Percentiles rank a stretch among this genome's conserved stretches.
phyloP scores from a whole-genome alignment of 108 stramenopile genomes.

The Cyclotella cryptica region DNA sequence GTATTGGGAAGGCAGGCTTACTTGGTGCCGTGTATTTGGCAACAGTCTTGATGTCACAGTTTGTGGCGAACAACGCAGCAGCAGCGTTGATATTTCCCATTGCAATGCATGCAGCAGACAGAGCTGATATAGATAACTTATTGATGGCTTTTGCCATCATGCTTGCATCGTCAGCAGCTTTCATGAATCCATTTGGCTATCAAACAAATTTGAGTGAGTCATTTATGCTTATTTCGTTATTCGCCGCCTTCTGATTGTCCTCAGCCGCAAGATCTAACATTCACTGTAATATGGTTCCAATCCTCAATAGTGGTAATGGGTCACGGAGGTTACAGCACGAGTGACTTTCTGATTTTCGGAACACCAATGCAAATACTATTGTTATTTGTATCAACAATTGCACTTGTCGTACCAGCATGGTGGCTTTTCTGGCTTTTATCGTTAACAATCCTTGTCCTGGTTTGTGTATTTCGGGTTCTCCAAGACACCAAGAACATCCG shows the following conservation, averaged over 20 bases:
- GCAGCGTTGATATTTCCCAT: constrained; percentile 88
- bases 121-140: constrained; percentile 52
- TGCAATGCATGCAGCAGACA: constrained; percentile 81
- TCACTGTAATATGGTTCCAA: neutral
- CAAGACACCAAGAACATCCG: neutral
- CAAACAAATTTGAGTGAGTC: constrained; percentile 60
- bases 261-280: neutral
- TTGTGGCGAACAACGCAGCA: constrained; percentile 91
- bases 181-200: constrained; percentile 77
- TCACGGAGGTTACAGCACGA: constrained; percentile 77
- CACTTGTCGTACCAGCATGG: constrained; percentile 48
- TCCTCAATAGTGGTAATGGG: constrained; percentile 60
- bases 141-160: constrained; percentile 71
- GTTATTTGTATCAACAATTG: constrained; percentile 54
- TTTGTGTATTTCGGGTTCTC: neutral
- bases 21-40: constrained; percentile 86
- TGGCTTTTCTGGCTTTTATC: constrained; percentile 54
- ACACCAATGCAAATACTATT: constrained; percentile 79
- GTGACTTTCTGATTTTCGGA: constrained; percentile 70
- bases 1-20: constrained; percentile 73
- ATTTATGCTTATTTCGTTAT: neutral
- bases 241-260: no score
- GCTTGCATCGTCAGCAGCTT: constrained; percentile 77
- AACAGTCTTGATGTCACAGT: constrained; percentile 78
- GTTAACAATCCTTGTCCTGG: constrained; percentile 18